Conservation (phyloP, 2,329 filamentous ascomycete genomes). For the Chrysoporthe austroafricana region DNA sequence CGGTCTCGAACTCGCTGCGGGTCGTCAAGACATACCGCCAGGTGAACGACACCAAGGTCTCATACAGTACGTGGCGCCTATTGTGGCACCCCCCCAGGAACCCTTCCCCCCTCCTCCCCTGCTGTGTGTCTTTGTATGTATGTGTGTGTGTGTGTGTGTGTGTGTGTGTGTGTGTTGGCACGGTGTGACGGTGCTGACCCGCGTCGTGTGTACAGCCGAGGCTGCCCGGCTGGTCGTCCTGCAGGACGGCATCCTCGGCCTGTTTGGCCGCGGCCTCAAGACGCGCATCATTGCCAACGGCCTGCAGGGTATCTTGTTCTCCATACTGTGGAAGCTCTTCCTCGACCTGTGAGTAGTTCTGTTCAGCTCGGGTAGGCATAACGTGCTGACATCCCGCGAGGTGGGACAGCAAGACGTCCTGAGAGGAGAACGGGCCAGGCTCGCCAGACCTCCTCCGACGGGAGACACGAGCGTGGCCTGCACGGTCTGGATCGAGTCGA, state of each 20-base stretch:
- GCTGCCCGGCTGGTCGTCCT: slow-evolving; percentile 46
- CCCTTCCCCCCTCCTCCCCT: too few relatives aligned
- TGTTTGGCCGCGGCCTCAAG: slow-evolving; percentile 50
- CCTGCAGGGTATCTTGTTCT: slow-evolving; percentile 51
- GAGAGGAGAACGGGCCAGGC: neutral
- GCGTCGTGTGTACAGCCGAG: slow-evolving; percentile 39
- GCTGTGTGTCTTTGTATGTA: too few relatives aligned
- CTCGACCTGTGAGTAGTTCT: slow-evolving; percentile 47
- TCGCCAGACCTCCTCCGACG: neutral
- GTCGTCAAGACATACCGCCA: slow-evolving; percentile 55
- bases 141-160: too few relatives aligned
- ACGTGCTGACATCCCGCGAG: slow-evolving; percentile 7
- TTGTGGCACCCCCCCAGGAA: too few relatives aligned
- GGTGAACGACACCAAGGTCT: slow-evolving; percentile 52
- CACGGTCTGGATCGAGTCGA: too few relatives aligned
- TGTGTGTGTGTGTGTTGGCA: too few relatives aligned
- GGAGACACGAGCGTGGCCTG: neutral
- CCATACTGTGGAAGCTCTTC: slow-evolving; percentile 54
- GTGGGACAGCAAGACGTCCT: slow-evolving; percentile 21
- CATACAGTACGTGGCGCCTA: slow-evolving; percentile 43
- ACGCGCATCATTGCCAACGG: slow-evolving; percentile 54
- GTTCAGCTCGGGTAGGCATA: neutral
- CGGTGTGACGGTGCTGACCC: neutral
- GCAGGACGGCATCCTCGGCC: slow-evolving; percentile 46
- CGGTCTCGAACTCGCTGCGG: slow-evolving; percentile 51